Evolutionary conservation across 2,329 filamentous ascomycete species (phyloP), one percentile per base, ranked within the genome.

Genomic region (Exophiala viscosa): DNA sequence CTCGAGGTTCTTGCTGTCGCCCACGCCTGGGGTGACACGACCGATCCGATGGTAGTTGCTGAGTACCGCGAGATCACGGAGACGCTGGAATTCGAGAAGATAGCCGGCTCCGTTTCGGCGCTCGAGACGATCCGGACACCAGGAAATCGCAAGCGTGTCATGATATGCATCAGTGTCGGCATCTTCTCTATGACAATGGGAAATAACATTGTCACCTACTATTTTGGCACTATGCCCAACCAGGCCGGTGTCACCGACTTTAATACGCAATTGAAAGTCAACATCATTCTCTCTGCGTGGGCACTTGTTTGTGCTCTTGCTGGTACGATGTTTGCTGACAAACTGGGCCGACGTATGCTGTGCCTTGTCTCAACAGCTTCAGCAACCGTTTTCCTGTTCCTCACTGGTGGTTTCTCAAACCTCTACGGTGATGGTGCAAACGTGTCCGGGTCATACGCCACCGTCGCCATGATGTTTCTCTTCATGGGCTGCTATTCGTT

Each of bases 191-290:
- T 49, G 13, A 48, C 48, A 8, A 36, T 44, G 13, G 49, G 53
- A 4, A 14, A 31, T 18, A 36, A 60, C 5, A 59, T 68, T 7
- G 61, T 65, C 9, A 64, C 59, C 3, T 71, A 71, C 50, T 69
- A 73, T 50, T 64, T 73, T 13, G 58, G 61, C 1, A 62, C 70
- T 5, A 70, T 74, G 35, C 61, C 73, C 11, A 56, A 51, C 13
- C 67, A 67, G 76, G 73, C 60, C 83, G 84, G 23, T 86, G 87
- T 72, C 75, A 82, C 46, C 82, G 82, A 73, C 75, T 31, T 40
- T 18, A 34, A 45, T 15, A 20, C 34, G 3, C 64, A 67, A 51
- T 56, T 63, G 4, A 60, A 67, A 28, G 66, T 49, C 38, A 80
- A 79, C 38, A 72, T 80, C 32, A 71, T 78, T 1, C 65, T 80